These are phyloP conservation scores for Tetrahymena borealis DNA, from an alignment of 73 alveolate genomes.

Conservation along the genomic window DNA sequence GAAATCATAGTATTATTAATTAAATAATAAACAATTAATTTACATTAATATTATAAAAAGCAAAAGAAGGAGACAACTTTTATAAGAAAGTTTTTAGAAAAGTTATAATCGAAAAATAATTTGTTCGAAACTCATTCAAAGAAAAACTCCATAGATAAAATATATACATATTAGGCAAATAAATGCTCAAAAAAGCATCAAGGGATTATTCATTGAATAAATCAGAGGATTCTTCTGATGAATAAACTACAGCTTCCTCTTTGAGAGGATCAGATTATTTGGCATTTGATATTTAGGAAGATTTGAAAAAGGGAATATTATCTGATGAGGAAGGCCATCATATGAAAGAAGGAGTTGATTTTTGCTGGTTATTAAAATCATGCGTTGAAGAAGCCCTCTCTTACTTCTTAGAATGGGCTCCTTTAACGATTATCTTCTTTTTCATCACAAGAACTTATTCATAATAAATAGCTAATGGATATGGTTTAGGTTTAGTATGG, in stretches of 20 bases:
- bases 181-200: background rate
- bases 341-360: background rate
- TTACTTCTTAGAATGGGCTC: background rate
- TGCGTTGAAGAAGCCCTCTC: background rate
- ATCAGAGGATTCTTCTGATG: background rate
- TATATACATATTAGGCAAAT: background rate
- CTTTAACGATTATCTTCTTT: background rate
- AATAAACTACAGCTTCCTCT: background rate
- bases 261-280: background rate
- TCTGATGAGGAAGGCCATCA: background rate
- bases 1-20: too few species aligned
- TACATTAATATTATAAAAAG: too few species aligned
- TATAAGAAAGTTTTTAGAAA: too few species aligned
- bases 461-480: background rate
- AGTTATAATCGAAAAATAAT: too few species aligned
- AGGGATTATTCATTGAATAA: background rate
- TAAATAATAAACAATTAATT: too few species aligned
- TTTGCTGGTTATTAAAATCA: background rate
- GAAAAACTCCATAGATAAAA: background rate
- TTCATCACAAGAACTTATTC: background rate
- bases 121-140: background rate
- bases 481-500: background rate
- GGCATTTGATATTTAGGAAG: background rate
- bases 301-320: background rate
- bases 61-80: too few species aligned